Evolutionary conservation across 2,329 filamentous ascomycete genomes (phyloP), one percentile per base, ranked within the genome.

Genomic region (Venturia pyrina): DNA sequence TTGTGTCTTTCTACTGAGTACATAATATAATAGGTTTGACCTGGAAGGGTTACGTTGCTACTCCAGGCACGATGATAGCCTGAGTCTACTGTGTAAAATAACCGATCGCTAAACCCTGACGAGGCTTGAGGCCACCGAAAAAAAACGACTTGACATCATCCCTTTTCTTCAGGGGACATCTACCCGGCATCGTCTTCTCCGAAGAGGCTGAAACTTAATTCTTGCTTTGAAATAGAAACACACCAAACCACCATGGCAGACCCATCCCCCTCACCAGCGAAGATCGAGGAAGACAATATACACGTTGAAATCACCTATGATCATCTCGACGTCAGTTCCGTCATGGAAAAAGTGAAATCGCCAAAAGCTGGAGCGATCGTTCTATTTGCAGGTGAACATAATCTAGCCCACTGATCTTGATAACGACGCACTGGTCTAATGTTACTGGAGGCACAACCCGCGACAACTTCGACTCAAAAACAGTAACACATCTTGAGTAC

Each of bases 401-500:
- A 61, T 65, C 24, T 65, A 67, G 21, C 32, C 21, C 28, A 28
- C 48, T 11, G 6, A 15, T 21, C 21, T 17, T 53, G 46, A 4
- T 53, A 53, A 28, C 67, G 41, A 43, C 41, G 17, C 73, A 74
- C 63, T 74, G 68, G 73, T n/a, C 28, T 69, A 46, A 69, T 71
- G 59, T 28, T 67, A 17, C 17, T 21, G 21, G 68, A 89, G 89
- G 89, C 65, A 92, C 89, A 0, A 96, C 91, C 2, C 82, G 91
- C 66, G 87, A 93, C 77, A 87, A 82, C 71, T 95, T 95, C 76
- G 81, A 79, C 64, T 81, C 83, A 66, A 87, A 88, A 68, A 80
- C 87, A n/a, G 89, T 96, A 67, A 86, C 85, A 43, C 85, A 89
- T 64, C 85, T 96, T 1, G 81, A 87, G 64, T 96, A 96, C 78